These are phyloP conservation scores for Usnea hakonensis DNA, from an alignment of 495 filamentous ascomycete species.

Conservation along the genomic window DNA sequence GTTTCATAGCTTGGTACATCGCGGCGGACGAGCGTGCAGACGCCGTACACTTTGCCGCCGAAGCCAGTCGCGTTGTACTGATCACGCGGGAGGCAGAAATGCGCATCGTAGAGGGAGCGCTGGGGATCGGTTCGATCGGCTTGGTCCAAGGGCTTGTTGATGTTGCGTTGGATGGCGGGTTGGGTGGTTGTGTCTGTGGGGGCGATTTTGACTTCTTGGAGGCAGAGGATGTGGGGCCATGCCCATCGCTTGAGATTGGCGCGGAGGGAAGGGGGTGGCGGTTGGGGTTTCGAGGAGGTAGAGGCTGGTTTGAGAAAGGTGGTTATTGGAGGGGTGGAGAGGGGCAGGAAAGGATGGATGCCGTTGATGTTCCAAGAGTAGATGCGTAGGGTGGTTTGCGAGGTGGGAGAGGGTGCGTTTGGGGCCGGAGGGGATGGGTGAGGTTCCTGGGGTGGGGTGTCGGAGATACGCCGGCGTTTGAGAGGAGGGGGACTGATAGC, in stretches of 20 bases:
- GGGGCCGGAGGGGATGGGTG: background rate
- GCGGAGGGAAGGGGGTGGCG: conserved; percentile 30
- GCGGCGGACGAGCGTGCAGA: conserved; percentile 39
- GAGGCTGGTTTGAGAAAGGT: conserved; percentile 33
- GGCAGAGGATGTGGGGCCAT: conserved; percentile 40
- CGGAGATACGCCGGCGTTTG: conserved; percentile 23
- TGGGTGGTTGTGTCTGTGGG: conserved; percentile 29
- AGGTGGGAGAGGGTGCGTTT: background rate
- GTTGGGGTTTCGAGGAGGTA: background rate
- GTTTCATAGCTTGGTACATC: conserved; percentile 31
- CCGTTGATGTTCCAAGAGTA: conserved; percentile 50
- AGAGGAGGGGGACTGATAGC: conserved; percentile 26
- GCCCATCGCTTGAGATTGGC: conserved; percentile 38
- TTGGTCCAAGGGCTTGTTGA: conserved; percentile 22
- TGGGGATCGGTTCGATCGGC: background rate
- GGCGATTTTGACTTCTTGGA: conserved; percentile 49
- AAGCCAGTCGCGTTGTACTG: conserved; percentile 41
- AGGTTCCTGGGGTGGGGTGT: background rate
- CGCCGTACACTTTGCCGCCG: conserved; percentile 43
- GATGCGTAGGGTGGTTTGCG: conserved; percentile 22
- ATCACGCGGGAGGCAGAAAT: conserved; percentile 41
- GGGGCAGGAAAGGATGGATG: conserved; percentile 34
- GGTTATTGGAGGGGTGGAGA: conserved; percentile 31
- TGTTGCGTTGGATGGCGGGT: conserved; percentile 29
- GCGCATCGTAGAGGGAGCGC: conserved; percentile 33